Percentiles rank a stretch among this genome's conserved stretches.
Evolutionary conservation across 768 basidiomycete species (phyloP).

Genomic region (Collybiopsis luxurians): DNA sequence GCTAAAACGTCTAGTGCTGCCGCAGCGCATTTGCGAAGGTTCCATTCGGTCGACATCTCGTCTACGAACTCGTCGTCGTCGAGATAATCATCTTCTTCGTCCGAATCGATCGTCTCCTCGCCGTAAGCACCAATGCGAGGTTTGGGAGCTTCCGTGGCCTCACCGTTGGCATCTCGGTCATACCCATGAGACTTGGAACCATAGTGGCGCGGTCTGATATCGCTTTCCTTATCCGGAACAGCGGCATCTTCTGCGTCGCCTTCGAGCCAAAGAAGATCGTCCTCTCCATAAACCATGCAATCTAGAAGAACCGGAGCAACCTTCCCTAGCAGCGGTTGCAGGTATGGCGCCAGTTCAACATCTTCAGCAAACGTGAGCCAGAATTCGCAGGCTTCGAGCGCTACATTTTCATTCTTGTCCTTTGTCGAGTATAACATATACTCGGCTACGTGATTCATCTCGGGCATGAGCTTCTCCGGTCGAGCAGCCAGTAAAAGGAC

Average conservation of each 20-base stretch:
- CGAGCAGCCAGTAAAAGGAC: constrained; percentile 90
- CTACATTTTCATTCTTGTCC: constrained; percentile 95
- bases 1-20: constrained; percentile 97
- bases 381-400: constrained; percentile 98
- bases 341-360: constrained; percentile 76
- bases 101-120: constrained; percentile 78
- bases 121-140: constrained; percentile 64
- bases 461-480: constrained; percentile 95
- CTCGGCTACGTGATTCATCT: constrained; percentile 92
- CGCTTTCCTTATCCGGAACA: constrained; percentile 90
- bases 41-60: constrained; percentile 98
- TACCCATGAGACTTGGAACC: constrained; percentile 81
- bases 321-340: constrained; percentile 85
- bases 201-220: constrained; percentile 96
- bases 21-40: constrained; percentile 95
- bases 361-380: constrained; percentile 99
- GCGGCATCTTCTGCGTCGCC: constrained; percentile 85
- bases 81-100: constrained; percentile 86
- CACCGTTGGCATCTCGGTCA: constrained; percentile 63
- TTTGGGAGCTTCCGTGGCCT: constrained; percentile 33
- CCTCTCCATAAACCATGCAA: constrained; percentile 97
- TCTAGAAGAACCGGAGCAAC: constrained; percentile 94
- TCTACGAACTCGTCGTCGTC: constrained; percentile 94
- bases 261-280: constrained; percentile 93
- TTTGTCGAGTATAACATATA: constrained; percentile 99